Evolutionary conservation across 257 asterid species (phyloP), one percentile per base, ranked within the genome.

Genomic region (Primulina tabacum): DNA sequence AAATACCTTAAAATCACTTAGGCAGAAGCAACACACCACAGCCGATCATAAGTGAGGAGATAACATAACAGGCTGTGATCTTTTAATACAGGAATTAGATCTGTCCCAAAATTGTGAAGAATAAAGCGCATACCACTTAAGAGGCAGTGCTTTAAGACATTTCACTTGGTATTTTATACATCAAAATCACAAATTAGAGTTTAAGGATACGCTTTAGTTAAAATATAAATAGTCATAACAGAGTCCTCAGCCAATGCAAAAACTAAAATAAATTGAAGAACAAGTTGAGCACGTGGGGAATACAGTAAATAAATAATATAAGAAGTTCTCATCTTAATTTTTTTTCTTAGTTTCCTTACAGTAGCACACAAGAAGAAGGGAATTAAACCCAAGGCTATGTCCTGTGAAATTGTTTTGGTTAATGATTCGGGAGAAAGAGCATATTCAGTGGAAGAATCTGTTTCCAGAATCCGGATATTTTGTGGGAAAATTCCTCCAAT

Each of bases 281-380:
- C 18, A 37, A 30, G 56, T 12, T 11, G 55, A 8, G 64, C 67
- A 57, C 16, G n/a, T 24, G 6, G 6, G 60, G 66, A 70, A 61
- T 72, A 70, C 68, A 79, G 29, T 9, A 35, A 37, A 62, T 34
- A 56, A 56, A 61, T 30, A 50, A 24, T 55, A 20, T 21, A 32
- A 30, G 14, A 29, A 34, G 30, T 20, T 65, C 40, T 7, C 34
- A 29, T 8, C 34, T 56, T 58, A 20, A 21, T 32, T 26, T 63
- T 53, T 53, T 74, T 70, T 58, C 64, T 37, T 62, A 50, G 65
- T 73, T 75, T 74, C 72, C 98, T 90, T 89, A 93, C 99, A 73
- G 97, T 86, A 73, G 96, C 95, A 84, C 97, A 87, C 74, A 90
- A 80, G 94, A 93, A 93, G 87, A 93, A 89, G 75, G 99, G 99